These are phyloP conservation scores for Trypanosoma cruzi DNA, from an alignment of 208 protist genomes.

Conservation along the genomic window DNA sequence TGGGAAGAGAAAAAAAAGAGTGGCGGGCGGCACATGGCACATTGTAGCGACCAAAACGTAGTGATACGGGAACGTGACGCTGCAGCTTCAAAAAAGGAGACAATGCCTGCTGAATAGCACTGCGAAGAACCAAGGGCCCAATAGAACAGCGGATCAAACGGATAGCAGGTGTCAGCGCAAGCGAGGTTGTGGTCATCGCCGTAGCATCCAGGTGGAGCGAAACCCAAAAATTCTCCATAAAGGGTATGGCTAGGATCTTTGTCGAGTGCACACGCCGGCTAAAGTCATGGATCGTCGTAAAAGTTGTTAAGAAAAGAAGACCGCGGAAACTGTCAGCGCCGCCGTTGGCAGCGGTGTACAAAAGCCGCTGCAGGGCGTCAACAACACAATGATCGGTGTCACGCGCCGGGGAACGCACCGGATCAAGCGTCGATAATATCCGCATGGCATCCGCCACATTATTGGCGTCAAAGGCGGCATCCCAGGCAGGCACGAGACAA, in stretches of 20 bases:
- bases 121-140: slow-evolving; percentile 35
- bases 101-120: slow-evolving; percentile 44
- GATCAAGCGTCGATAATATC: background rate
- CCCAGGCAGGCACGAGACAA: slow-evolving; percentile 11
- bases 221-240: slow-evolving; percentile 21
- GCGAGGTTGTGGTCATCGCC: slow-evolving; percentile 27
- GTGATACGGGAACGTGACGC: slow-evolving; percentile 6
- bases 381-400: slow-evolving; percentile 26
- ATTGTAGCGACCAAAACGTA: slow-evolving; percentile 22
- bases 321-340: background rate
- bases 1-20: slow-evolving; percentile 31
- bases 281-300: slow-evolving; percentile 32
- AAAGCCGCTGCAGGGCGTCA: slow-evolving; percentile 2
- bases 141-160: slow-evolving; percentile 42
- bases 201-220: slow-evolving; percentile 29
- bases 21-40: slow-evolving; percentile 29
- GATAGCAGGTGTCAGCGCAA: slow-evolving; percentile 23
- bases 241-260: slow-evolving; percentile 11
- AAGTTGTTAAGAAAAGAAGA: slow-evolving; percentile 32
- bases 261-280: slow-evolving; percentile 15
- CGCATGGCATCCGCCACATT: slow-evolving; percentile 3
- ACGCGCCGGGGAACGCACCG: slow-evolving; percentile 22
- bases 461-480: background rate
- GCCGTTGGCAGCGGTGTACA: background rate
- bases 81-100: slow-evolving; percentile 23